Percentiles rank a stretch among this genome's conserved stretches.
Conservation (phyloP, 1,139 yeast species). For the Saccharomycopsis crataegensis region DNA sequence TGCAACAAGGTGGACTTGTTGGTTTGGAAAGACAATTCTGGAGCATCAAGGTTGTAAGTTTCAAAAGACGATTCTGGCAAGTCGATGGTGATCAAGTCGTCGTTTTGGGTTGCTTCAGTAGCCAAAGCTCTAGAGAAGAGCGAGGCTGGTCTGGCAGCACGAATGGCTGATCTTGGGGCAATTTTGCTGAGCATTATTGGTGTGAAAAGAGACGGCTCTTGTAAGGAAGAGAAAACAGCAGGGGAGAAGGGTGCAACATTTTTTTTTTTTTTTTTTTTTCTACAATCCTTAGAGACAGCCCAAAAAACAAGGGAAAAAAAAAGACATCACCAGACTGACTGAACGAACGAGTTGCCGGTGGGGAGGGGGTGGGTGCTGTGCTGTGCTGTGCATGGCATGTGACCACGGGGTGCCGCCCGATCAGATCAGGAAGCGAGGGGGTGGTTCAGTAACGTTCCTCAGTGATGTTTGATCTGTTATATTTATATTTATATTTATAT, state of each 20-base stretch:
- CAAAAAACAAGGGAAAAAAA: too few relatives aligned
- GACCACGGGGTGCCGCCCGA: too few relatives aligned
- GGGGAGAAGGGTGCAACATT: background rate
- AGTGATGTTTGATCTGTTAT: too few relatives aligned
- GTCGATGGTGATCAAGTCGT: slow-evolving; percentile 37
- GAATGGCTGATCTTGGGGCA: slow-evolving; percentile 17
- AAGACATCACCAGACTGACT: too few relatives aligned
- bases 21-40: slow-evolving; percentile 65
- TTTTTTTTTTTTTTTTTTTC: background rate
- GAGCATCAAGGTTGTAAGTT: slow-evolving; percentile 76
- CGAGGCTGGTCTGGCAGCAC: slow-evolving; percentile 21
- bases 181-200: slow-evolving; percentile 9
- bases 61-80: slow-evolving; percentile 80
- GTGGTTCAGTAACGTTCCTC: too few relatives aligned
- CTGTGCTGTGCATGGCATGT: too few relatives aligned
- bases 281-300: background rate
- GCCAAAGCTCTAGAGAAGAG: slow-evolving; percentile 24
- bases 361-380: too few relatives aligned
- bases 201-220: background rate
- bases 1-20: slow-evolving; percentile 73
- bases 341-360: too few relatives aligned
- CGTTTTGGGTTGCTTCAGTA: slow-evolving; percentile 20
- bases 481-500: too few relatives aligned
- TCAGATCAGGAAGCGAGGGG: too few relatives aligned
- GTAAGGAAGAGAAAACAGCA: too few relatives aligned